Evolutionary conservation across 2,329 filamentous ascomycete species (phyloP).

Genomic region (Dissoconium aciculare): DNA sequence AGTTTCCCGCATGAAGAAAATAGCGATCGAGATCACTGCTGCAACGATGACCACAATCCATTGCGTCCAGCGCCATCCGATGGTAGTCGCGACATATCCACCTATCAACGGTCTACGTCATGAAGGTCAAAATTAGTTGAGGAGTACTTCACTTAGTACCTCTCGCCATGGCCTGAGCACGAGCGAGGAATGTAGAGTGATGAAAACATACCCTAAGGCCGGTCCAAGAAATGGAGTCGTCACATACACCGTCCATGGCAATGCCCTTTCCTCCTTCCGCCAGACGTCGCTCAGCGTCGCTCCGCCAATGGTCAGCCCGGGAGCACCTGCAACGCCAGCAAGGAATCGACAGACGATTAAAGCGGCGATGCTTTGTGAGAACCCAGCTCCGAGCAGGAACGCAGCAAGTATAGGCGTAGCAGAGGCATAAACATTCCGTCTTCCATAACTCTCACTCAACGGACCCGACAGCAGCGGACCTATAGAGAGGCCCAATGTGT

Average conservation of each 20-base stretch:
- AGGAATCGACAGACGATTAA: slow-evolving; percentile 48
- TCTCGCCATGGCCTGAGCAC: too few relatives aligned
- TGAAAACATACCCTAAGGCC: slow-evolving; percentile 2
- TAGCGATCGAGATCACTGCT: slow-evolving; percentile 20
- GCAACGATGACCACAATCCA: slow-evolving; percentile 21
- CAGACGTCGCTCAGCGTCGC: slow-evolving; percentile 10
- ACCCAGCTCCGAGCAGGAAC: slow-evolving; percentile 41
- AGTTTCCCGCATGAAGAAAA: slow-evolving; percentile 32
- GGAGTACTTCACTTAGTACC: background rate
- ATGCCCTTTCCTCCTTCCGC: slow-evolving; percentile 5
- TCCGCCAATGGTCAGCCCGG: slow-evolving; percentile 24
- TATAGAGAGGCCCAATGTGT: slow-evolving; percentile 44
- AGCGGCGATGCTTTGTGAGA: slow-evolving; percentile 35
- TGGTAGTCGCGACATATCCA: slow-evolving; percentile 9
- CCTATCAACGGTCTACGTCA: slow-evolving; percentile 16
- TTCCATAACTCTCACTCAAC: slow-evolving; percentile 42
- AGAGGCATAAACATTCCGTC: slow-evolving; percentile 37
- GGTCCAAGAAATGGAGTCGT: slow-evolving; percentile 4
- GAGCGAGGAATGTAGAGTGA: too few relatives aligned
- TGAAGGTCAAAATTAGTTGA: background rate
- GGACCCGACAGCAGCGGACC: slow-evolving; percentile 44
- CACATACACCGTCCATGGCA: slow-evolving; percentile 7
- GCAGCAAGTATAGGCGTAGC: slow-evolving; percentile 35
- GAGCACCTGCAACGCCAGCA: slow-evolving; percentile 56
- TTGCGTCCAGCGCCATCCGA: slow-evolving; percentile 15